Evolutionary conservation across 495 filamentous ascomycete species (phyloP).

Genomic region (Apodospora peruviana): DNA sequence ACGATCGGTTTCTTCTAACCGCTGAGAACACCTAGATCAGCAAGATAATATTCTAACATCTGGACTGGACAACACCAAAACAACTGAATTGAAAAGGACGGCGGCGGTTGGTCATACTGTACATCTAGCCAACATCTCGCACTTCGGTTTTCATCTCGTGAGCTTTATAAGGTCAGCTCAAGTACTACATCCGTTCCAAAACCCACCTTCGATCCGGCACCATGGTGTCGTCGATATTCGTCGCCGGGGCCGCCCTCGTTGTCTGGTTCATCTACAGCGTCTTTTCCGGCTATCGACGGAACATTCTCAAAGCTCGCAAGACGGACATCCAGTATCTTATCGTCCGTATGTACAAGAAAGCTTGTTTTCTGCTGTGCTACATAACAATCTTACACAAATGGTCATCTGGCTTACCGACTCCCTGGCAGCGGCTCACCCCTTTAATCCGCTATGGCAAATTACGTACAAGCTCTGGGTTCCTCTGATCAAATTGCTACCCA

Average conservation of each 20-base stretch:
- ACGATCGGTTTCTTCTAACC: too few species aligned
- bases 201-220: too few species aligned
- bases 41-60: too few species aligned
- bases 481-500: slow-evolving; percentile 41
- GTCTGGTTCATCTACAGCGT: slow-evolving; percentile 13
- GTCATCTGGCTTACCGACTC: slow-evolving; percentile 2
- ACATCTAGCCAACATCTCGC: too few species aligned
- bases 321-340: slow-evolving; percentile 40
- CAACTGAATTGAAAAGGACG: too few species aligned
- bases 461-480: slow-evolving; percentile 44
- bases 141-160: too few species aligned
- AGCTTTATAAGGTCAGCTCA: too few species aligned
- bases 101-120: too few species aligned
- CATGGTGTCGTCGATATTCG: slow-evolving; percentile 21
- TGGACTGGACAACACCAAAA: too few species aligned
- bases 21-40: too few species aligned
- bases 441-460: slow-evolving; percentile 44
- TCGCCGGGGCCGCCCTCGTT: slow-evolving; percentile 9
- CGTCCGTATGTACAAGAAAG: slow-evolving; percentile 33
- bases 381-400: not conserved
- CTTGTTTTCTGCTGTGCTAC: not conserved
- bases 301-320: slow-evolving; percentile 40
- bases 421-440: slow-evolving; percentile 32
- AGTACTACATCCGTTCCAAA: too few species aligned
- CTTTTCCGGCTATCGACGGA: slow-evolving; percentile 25